phyloP scores from a whole-genome alignment of 148 eudicot genomes.

The Fagopyrum homotropicum region DNA sequence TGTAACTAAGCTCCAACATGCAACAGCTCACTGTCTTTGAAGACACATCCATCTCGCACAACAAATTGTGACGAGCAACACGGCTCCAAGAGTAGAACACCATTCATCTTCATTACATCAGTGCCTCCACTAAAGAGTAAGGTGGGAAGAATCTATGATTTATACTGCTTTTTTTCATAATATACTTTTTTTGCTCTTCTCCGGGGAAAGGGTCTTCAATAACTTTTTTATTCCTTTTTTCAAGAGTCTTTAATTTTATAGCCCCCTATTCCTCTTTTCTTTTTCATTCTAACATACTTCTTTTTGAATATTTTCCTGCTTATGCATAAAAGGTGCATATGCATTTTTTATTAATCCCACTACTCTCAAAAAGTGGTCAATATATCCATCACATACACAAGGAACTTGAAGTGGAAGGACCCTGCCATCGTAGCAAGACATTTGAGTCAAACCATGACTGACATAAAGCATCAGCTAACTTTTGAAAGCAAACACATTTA shows the following conservation, averaged over 20 bases:
- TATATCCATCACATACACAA: conserved; percentile 3
- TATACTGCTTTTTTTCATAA: background rate
- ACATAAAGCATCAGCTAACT: conserved; percentile 4
- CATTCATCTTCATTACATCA: background rate
- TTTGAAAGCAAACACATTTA: background rate
- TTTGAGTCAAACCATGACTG: conserved; percentile 12
- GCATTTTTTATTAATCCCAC: conserved; percentile 2
- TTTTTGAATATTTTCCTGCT: background rate
- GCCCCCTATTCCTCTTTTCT: background rate
- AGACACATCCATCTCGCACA: background rate
- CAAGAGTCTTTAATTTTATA: background rate
- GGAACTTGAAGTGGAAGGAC: conserved; percentile 11
- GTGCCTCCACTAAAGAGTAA: background rate
- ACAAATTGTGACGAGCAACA: background rate
- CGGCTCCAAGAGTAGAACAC: background rate
- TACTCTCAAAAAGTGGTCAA: background rate
- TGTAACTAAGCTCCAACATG: conserved; percentile 1
- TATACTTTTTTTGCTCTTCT: background rate
- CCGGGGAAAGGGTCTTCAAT: background rate
- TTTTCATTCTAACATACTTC: background rate
- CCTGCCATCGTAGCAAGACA: conserved; percentile 13
- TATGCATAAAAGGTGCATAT: background rate
- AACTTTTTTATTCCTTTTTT: background rate
- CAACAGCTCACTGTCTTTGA: background rate
- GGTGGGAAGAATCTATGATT: background rate